Evolutionary conservation across 1,284 basidiomycete species (phyloP), one percentile per base, ranked within the genome.

Genomic region (Melampsora americana): DNA sequence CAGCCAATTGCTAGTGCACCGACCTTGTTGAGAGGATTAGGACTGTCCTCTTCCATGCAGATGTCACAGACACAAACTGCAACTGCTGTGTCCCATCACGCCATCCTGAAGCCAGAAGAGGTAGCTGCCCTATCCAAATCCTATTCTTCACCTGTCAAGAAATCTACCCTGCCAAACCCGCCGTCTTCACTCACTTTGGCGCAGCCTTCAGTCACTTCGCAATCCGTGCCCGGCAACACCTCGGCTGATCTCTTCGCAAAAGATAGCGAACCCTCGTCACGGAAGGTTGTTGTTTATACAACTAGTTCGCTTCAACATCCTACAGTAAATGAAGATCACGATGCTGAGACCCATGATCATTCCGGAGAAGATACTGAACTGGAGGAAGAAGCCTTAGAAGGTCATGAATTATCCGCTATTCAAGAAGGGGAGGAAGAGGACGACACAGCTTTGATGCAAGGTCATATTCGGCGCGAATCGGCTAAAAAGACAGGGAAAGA

Each of bases 371-470:
- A 66, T 14, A 23, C 59, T 46, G 72, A 75, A 60, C 39, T 65
- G 18, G 60, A 75, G 11, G 64, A 35, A 6, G 66, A 66, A 60
- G 65, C 39, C 39, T 26, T 50, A 12, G 72, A 64, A 66, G 72
- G 72, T 50, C 72, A 75, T n/a, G 72, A 75, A 75, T 62, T 75
- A 28, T 75, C 72, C 11, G 72, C 72, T 35, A 75, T 75, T 35
- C 72, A 75, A 75, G 72, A 75, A 68, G 72, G 72, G n/a, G 72
- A 75, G 20, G 72, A 75, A 35, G 72, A 75, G 53, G 72, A 75
- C 20, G 72, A 75, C 66, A 62, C 44, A 59, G 23, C 56, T 23
- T n/a, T 20, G 20, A 30, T 16, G 28, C n/a, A 28, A 12, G 11
- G 23, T 30, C 23, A 59, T 23, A 28, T 30, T 59, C 23, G 0